Percentiles rank a stretch among this genome's conserved stretches.
Conservation (phyloP, 139 green algal genomes). For the Yamagishiella unicocca region DNA sequence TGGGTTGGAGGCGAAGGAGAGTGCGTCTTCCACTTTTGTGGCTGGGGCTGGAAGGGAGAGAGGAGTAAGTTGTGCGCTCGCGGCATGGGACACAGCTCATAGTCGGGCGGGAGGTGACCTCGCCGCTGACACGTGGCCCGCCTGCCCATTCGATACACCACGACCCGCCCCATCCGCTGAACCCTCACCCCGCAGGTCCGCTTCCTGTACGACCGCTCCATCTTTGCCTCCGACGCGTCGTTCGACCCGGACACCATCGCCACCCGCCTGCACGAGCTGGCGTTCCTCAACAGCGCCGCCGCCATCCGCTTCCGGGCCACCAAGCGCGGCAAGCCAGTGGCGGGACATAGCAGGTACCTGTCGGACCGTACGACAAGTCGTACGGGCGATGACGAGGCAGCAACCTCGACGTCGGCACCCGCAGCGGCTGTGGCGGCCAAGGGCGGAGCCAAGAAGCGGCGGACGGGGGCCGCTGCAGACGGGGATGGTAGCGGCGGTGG, state of each 20-base stretch:
- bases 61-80: too few relatives aligned
- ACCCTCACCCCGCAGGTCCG: constrained; percentile 63
- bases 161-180: background rate
- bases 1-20: too few relatives aligned
- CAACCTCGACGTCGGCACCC: background rate
- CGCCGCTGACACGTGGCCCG: too few relatives aligned
- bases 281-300: constrained; percentile 93
- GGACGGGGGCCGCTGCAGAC: background rate
- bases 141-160: too few relatives aligned
- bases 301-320: constrained; percentile 56
- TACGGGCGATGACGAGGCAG: background rate
- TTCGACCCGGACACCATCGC: constrained; percentile 89
- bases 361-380: constrained; percentile 3
- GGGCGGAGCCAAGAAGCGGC: background rate
- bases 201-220: constrained; percentile 88
- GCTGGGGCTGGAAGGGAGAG: too few relatives aligned
- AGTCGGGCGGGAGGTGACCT: too few relatives aligned
- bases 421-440: background rate
- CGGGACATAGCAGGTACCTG: constrained; percentile 22
- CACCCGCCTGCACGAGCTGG: constrained; percentile 91
- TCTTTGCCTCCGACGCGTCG: constrained; percentile 76
- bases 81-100: too few relatives aligned
- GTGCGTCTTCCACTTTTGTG: too few relatives aligned
- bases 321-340: constrained; percentile 2
- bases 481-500: background rate